phyloP scores from a whole-genome alignment of 805 yeast species.

The Hanseniaspora singularis region DNA sequence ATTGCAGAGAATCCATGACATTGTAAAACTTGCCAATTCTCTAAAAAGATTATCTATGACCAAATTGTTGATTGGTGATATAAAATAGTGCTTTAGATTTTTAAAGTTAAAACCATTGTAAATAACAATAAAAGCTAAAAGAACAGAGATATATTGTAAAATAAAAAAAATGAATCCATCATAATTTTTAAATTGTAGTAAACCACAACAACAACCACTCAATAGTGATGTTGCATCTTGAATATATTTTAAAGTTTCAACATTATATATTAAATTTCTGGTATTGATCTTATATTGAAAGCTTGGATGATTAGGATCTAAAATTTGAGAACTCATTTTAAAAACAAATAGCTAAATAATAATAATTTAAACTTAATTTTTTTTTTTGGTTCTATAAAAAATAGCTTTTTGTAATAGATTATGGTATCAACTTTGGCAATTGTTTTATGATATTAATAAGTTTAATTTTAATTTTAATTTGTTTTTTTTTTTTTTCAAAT shows the following conservation, averaged over 20 bases:
- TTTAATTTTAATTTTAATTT: too few species aligned
- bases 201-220: constrained; percentile 45
- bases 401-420: too few species aligned
- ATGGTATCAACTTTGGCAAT: too few species aligned
- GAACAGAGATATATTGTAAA: constrained; percentile 28
- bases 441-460: too few species aligned
- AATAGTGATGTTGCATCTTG: constrained; percentile 40
- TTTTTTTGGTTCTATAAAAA: background rate
- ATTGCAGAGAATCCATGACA: constrained; percentile 48
- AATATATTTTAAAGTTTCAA: constrained; percentile 24
- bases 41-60: constrained; percentile 36
- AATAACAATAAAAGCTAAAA: constrained; percentile 27
- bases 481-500: background rate
- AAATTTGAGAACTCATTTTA: constrained; percentile 1
- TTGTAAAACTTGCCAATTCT: constrained; percentile 40
- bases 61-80: constrained; percentile 32
- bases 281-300: constrained; percentile 4
- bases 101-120: constrained; percentile 28
- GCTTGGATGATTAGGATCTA: background rate
- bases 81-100: constrained; percentile 27
- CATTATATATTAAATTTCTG: constrained; percentile 18
- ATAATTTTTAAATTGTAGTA: constrained; percentile 39
- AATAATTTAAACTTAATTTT: background rate
- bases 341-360: background rate
- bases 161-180: constrained; percentile 38